These are phyloP conservation scores for Ilex aquifolium DNA, from an alignment of 257 asterid species.

Conservation along the genomic window DNA sequence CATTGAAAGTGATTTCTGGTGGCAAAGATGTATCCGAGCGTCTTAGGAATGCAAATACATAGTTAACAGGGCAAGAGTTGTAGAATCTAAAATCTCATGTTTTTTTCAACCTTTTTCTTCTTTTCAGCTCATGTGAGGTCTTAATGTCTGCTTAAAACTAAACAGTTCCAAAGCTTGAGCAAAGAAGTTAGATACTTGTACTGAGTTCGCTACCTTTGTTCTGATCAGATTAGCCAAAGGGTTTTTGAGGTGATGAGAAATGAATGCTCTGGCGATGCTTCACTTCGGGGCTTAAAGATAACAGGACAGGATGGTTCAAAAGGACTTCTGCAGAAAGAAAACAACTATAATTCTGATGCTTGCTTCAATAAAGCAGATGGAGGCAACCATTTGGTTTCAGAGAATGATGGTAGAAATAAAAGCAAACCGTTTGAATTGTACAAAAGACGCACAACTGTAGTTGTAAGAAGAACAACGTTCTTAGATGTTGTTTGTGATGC, in stretches of 20 bases:
- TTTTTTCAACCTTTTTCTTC: no score
- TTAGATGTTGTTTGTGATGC: constrained; percentile 81
- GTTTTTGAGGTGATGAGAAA: constrained; percentile 68
- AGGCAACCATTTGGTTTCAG: constrained; percentile 18
- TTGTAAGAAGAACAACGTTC: constrained; percentile 59
- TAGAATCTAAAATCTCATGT: neutral
- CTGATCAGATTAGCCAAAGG: constrained; percentile 73
- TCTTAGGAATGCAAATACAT: no score
- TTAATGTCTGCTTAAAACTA: no score
- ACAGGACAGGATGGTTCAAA: constrained; percentile 28
- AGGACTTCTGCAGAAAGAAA: constrained; percentile 39
- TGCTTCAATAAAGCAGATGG: constrained; percentile 31
- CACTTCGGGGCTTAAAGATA: constrained; percentile 27
- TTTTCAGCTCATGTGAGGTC: neutral
- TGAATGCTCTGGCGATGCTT: constrained; percentile 37
- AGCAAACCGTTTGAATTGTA: constrained; percentile 75
- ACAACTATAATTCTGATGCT: constrained; percentile 21
- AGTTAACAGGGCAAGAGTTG: no score
- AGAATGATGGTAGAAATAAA: constrained; percentile 31
- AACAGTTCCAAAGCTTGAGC: neutral
- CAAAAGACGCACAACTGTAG: constrained; percentile 79
- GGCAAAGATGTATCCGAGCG: no score
- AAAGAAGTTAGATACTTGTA: no score
- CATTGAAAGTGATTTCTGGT: no score
- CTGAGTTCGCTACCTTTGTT: neutral